Evolutionary conservation across 176 grass and related monocot species (phyloP).

Genomic region (Microstegium vimineum): DNA sequence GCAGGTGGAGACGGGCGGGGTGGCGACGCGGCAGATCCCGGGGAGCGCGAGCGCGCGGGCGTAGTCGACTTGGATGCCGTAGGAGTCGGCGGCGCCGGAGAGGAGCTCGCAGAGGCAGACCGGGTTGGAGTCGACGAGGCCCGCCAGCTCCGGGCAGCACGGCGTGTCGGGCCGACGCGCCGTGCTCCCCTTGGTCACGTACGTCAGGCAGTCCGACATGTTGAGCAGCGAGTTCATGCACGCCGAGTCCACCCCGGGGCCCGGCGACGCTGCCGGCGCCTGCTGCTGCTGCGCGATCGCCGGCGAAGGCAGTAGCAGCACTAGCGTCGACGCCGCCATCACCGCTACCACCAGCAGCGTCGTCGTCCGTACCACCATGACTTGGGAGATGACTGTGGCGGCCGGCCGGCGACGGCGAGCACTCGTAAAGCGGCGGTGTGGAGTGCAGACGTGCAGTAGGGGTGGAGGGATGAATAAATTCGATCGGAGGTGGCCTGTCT

Average conservation of each 20-base stretch:
- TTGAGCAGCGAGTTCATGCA: conserved; percentile 66
- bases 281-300: neutral
- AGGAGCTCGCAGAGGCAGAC: conserved; percentile 87
- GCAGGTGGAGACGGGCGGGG: conserved; percentile 64
- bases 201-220: conserved; percentile 74
- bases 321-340: neutral
- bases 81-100: conserved; percentile 61
- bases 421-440: neutral
- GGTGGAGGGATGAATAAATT: neutral
- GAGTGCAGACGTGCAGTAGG: neutral
- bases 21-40: conserved; percentile 59
- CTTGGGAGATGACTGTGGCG: neutral
- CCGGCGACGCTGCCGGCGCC: conserved; percentile 32
- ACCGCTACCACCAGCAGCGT: no score
- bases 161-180: conserved; percentile 43
- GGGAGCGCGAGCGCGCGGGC: conserved; percentile 63
- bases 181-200: conserved; percentile 64
- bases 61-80: conserved; percentile 78
- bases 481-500: neutral
- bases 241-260: conserved; percentile 14
- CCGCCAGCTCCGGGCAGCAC: conserved; percentile 88
- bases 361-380: conserved; percentile 20
- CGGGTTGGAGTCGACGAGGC: conserved; percentile 57
- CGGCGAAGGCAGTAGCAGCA: neutral
- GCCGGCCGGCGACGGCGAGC: no score